A percentile compares a stretch with the other conserved stretches of the same genome.
Evolutionary conservation across 2,329 filamentous ascomycete genomes (phyloP).

Genomic region (Pseudogymnoascus sp.): DNA sequence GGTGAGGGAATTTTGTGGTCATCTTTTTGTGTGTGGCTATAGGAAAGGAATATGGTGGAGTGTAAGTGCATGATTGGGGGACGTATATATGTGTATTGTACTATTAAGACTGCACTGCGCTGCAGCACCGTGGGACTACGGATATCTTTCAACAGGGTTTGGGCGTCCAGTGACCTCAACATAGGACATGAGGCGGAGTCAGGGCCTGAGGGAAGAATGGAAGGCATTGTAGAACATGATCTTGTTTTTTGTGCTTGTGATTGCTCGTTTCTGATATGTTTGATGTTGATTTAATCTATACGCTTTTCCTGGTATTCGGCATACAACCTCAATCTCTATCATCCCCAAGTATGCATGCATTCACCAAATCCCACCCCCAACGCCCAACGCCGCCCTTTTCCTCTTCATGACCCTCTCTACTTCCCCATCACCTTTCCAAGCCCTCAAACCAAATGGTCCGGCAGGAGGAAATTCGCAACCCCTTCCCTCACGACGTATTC

Average conservation of each 20-base stretch:
- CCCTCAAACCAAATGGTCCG: constrained; percentile 73
- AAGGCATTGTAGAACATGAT: constrained; percentile 7
- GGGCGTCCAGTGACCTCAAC: constrained; percentile 7
- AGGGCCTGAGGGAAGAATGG: not conserved
- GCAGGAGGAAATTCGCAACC: constrained; percentile 90
- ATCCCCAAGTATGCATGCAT: not conserved
- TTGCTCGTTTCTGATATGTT: not conserved
- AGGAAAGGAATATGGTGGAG: not conserved
- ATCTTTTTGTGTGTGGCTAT: not conserved
- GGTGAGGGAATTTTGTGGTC: not conserved
- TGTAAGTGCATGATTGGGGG: constrained; percentile 5
- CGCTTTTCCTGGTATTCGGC: not conserved
- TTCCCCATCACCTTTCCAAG: not conserved
- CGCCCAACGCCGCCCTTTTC: not conserved
- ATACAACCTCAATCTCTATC: not conserved
- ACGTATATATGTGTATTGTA: constrained; percentile 10
- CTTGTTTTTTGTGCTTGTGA: not conserved
- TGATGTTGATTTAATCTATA: not conserved
- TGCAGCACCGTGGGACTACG: not conserved
- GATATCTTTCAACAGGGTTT: constrained; percentile 6
- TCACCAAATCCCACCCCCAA: constrained; percentile 1
- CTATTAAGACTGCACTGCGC: not conserved
- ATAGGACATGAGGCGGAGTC: not conserved
- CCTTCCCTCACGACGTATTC: constrained; percentile 93
- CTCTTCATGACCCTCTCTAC: not conserved